phyloP scores from a whole-genome alignment of 208 protist genomes.

The Leishmania tarentolae region DNA sequence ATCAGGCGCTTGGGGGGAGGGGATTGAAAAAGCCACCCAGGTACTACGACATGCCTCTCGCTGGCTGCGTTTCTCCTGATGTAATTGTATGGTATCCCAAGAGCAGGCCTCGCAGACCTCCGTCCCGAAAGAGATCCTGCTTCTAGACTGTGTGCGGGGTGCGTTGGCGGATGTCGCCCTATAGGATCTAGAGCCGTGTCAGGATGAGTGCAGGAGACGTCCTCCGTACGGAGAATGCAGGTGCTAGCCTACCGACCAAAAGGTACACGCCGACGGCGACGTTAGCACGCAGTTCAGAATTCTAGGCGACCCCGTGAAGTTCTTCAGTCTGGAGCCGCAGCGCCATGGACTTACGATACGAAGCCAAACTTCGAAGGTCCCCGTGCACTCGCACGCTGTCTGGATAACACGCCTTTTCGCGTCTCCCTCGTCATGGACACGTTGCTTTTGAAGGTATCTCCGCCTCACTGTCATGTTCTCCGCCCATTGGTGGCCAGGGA shows the following conservation, averaged over 20 bases:
- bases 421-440: conserved; percentile 2
- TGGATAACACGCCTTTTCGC: conserved; percentile 14
- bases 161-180: not conserved
- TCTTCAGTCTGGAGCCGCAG: conserved; percentile 17
- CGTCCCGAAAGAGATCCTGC: not conserved
- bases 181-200: not conserved
- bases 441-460: conserved; percentile 13
- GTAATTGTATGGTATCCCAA: conserved; percentile 4
- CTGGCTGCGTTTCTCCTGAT: conserved; percentile 12
- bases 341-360: conserved; percentile 1
- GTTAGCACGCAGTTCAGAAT: not conserved
- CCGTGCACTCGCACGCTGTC: not conserved
- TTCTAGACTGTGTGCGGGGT: not conserved
- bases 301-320: conserved; percentile 14
- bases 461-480: conserved; percentile 8
- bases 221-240: conserved; percentile 7
- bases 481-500: conserved; percentile 2
- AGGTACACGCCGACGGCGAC: not conserved
- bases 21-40: not conserved
- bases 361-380: conserved; percentile 3
- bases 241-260: not conserved
- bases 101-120: conserved; percentile 15
- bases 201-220: conserved; percentile 6
- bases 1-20: too few relatives aligned
- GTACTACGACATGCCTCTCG: not conserved